Percentiles rank a stretch among this genome's conserved stretches.
These are phyloP conservation scores for Nothomitra cinnamomea DNA, from an alignment of 2,329 filamentous ascomycete species.

Conservation along the genomic window DNA sequence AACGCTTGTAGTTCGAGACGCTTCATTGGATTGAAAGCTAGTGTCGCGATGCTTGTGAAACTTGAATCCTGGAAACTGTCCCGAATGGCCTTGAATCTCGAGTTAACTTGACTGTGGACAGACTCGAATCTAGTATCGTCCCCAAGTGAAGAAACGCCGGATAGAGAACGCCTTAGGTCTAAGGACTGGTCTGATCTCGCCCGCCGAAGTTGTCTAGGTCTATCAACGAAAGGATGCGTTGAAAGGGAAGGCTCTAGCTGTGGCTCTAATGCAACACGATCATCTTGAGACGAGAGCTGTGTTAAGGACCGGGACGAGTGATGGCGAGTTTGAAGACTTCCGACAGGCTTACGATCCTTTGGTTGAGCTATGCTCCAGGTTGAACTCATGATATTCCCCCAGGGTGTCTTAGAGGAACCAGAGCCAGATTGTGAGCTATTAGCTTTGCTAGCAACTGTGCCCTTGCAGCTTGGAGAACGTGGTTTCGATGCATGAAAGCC, in stretches of 20 bases:
- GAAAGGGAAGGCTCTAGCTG: background rate
- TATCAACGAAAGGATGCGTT: background rate
- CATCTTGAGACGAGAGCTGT: background rate
- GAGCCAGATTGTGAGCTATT: too few relatives aligned
- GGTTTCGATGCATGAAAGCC: background rate
- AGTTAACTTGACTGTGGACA: slow-evolving; percentile 73
- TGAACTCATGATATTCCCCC: too few relatives aligned
- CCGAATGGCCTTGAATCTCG: slow-evolving; percentile 73
- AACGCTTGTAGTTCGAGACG: slow-evolving; percentile 10
- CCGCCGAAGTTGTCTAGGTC: slow-evolving; percentile 31
- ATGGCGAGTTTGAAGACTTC: too few relatives aligned
- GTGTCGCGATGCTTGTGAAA: slow-evolving; percentile 41
- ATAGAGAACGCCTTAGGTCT: slow-evolving; percentile 53
- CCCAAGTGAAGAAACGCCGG: slow-evolving; percentile 65
- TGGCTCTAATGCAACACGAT: background rate
- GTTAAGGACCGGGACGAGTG: too few relatives aligned
- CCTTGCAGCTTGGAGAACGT: background rate
- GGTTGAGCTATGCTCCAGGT: too few relatives aligned
- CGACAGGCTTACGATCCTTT: too few relatives aligned
- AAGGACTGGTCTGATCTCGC: slow-evolving; percentile 65
- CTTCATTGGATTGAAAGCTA: slow-evolving; percentile 18
- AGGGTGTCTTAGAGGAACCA: too few relatives aligned
- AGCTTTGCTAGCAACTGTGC: too few relatives aligned
- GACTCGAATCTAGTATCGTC: slow-evolving; percentile 69
- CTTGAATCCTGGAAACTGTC: slow-evolving; percentile 76